phyloP scores from a whole-genome alignment of 106 monocot genomes.

The Acanthochlamys bracteata region DNA sequence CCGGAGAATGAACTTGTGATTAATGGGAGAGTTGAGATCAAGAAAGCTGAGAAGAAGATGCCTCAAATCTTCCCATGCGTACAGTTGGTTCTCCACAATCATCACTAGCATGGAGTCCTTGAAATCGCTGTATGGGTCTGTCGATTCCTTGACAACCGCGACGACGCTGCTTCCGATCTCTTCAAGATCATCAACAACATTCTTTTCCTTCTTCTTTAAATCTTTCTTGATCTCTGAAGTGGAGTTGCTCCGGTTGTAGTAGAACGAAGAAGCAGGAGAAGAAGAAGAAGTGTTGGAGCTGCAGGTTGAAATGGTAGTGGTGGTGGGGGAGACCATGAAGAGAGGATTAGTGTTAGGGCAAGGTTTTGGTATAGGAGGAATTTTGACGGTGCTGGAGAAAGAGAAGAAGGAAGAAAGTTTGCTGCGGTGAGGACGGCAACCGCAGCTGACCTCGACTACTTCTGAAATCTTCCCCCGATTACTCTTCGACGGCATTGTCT shows the following conservation, averaged over 20 bases:
- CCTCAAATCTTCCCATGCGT: constrained; percentile 49
- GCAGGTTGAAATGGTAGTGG: neutral
- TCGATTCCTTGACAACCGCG: constrained; percentile 60
- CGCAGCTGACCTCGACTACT: neutral
- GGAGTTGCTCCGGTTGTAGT: neutral
- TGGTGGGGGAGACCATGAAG: neutral
- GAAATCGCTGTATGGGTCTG: constrained; percentile 57
- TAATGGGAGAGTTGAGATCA: constrained; percentile 50
- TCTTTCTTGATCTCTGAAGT: neutral
- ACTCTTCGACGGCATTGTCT: neutral
- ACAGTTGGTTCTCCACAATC: constrained; percentile 73
- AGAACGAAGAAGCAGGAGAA: neutral
- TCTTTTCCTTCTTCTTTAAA: neutral
- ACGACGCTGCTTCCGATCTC: constrained; percentile 19
- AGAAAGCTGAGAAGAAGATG: constrained; percentile 55
- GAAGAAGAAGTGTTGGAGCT: neutral
- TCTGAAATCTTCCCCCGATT: neutral
- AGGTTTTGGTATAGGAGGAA: too few relatives aligned
- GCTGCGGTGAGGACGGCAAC: neutral
- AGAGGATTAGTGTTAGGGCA: neutral
- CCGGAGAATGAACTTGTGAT: constrained; percentile 61
- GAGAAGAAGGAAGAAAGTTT: neutral
- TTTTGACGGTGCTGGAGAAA: neutral
- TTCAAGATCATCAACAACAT: neutral
- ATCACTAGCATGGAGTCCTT: constrained; percentile 54